Base-by-base conservation (phyloP, 176 grass and related monocot genomes). In the Areca catechu region DNA sequence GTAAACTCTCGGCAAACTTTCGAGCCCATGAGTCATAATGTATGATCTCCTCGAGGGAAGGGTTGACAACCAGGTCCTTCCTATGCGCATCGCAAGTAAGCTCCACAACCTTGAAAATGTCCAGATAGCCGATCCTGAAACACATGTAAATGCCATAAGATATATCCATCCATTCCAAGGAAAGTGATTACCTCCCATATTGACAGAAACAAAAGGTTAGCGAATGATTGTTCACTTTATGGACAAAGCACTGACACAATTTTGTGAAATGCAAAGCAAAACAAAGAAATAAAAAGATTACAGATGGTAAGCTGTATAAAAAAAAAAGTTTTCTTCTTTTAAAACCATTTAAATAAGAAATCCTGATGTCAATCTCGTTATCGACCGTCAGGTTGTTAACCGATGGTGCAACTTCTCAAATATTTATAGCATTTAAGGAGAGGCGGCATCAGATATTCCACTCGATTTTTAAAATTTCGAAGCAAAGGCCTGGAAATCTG, bases 71-170 rank as follows among this genome's bases (percentile, higher is more conserved):
- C 22, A 98, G 75, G 24, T 98, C 84, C 1, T 98, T 98, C 70
- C 21, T 71, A 80, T 98, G 94, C 0, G 81, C 81, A 27, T 89
- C 56, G 4, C 94, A 98, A 9, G 94, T 79, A 24, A 93, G 63
- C 71, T 98, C 94, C 3, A 98, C 94, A 27, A 98, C 73, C 73
- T 79, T 98, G 75, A 98, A 98, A 68, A 98, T 98, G 49, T 98
- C 94, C 53, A 89, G 71, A 55, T 98, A 98, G 21, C 75, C 34
- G 10, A 43, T 43, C 14, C 34, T 43, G 34, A 43, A 43, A 43
- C 34, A 43, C 34, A 43, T 12, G 10, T 10, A 70, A 30, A 55
- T 16, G 16, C 50, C 9, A 37, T 60, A 9, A 51, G 16, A 65
- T 65, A 20, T 50, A 16, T 48, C 16, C n/a, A 50, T 4, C 20